Percentiles rank a stretch among this genome's conserved stretches.
phyloP scores from a whole-genome alignment of 2,329 filamentous ascomycete species.

The Diaporthe australafricana region DNA sequence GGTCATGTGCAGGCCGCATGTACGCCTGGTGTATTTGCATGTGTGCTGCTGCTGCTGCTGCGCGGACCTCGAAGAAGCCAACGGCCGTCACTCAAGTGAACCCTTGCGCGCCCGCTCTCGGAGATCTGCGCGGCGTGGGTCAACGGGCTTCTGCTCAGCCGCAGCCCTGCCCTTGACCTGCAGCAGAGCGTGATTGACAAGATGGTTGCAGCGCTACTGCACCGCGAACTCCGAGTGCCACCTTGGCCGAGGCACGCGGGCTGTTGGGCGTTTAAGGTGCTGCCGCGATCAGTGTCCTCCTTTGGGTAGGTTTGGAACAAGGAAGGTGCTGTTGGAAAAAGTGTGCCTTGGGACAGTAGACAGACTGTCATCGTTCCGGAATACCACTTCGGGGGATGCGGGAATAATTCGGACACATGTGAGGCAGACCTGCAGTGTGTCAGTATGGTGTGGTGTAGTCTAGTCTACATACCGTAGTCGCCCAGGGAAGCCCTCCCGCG shows the following conservation, averaged over 20 bases:
- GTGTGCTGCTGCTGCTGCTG: too few species aligned
- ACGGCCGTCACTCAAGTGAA: too few species aligned
- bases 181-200: slow-evolving; percentile 7
- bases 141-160: slow-evolving; percentile 1
- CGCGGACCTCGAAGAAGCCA: background rate
- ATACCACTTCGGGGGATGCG: background rate
- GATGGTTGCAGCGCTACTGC: slow-evolving; percentile 24
- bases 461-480: too few species aligned
- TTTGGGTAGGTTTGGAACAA: background rate
- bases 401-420: slow-evolving; percentile 11
- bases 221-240: slow-evolving; percentile 26
- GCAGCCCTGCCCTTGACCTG: slow-evolving; percentile 8
- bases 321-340: background rate
- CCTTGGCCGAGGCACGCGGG: background rate
- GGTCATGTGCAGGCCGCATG: background rate
- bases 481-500: background rate
- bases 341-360: background rate
- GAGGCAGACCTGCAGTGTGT: too few species aligned
- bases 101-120: background rate
- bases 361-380: background rate
- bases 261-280: background rate
- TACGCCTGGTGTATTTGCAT: background rate
- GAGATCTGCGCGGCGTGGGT: background rate
- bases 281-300: background rate
- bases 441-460: too few species aligned